Conservation (phyloP, 1,139 yeast genomes). For the Taiozyma onychis region DNA sequence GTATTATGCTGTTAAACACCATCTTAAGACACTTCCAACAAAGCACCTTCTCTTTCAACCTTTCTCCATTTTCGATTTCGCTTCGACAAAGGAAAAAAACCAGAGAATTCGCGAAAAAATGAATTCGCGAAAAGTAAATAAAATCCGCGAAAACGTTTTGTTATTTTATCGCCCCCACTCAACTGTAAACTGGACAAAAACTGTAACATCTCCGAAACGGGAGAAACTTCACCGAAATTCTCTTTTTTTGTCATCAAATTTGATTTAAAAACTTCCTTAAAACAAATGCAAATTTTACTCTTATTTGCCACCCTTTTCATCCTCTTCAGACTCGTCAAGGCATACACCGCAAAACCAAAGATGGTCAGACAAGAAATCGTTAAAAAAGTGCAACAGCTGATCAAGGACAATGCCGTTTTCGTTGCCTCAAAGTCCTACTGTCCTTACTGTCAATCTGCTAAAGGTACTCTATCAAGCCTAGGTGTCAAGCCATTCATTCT, state of each 20-base stretch:
- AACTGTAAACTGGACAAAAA: neutral
- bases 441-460: slow-evolving; percentile 68
- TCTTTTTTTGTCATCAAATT: neutral
- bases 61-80: neutral
- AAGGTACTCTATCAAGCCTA: slow-evolving; percentile 45
- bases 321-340: neutral
- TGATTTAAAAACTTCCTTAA: neutral
- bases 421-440: slow-evolving; percentile 79
- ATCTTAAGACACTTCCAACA: neutral
- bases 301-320: neutral
- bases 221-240: neutral
- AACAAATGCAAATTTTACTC: neutral
- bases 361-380: slow-evolving; percentile 46
- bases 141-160: neutral
- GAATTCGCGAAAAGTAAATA: too few relatives aligned
- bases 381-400: slow-evolving; percentile 56
- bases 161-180: neutral
- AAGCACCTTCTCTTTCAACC: neutral
- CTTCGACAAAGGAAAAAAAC: neutral
- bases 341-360: slow-evolving; percentile 6
- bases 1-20: neutral
- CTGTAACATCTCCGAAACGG: too few relatives aligned
- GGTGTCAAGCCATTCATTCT: slow-evolving; percentile 50
- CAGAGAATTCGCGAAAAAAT: neutral
- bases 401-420: slow-evolving; percentile 64